Evolutionary conservation across 78 protist species (phyloP).

Genomic region (Speleostelium caveatum): DNA sequence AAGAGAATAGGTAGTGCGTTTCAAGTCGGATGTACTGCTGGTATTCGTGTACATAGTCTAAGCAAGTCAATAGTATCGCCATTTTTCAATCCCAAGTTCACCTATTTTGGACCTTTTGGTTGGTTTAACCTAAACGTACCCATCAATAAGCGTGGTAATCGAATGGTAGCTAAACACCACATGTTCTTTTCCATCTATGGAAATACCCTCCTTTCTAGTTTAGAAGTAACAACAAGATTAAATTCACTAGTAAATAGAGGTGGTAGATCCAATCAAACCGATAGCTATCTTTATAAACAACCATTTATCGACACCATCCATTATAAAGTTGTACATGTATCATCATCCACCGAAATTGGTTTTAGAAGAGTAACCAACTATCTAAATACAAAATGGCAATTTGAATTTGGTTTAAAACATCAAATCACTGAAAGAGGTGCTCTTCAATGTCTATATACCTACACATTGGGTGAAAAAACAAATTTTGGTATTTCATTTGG

Average conservation of each 20-base stretch:
- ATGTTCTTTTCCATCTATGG: slow-evolving; percentile 29
- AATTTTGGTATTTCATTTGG: slow-evolving; percentile 61
- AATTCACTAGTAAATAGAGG: not conserved
- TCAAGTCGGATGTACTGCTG: slow-evolving; percentile 24
- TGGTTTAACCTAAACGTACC: slow-evolving; percentile 39
- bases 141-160: slow-evolving; percentile 11
- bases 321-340: slow-evolving; percentile 61
- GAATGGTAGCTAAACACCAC: slow-evolving; percentile 32
- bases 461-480: slow-evolving; percentile 55
- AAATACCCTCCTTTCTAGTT: slow-evolving; percentile 30
- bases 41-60: slow-evolving; percentile 14
- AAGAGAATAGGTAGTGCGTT: slow-evolving; percentile 8
- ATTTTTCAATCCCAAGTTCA: slow-evolving; percentile 41
- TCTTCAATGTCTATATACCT: slow-evolving; percentile 57
- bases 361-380: slow-evolving; percentile 16
- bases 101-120: slow-evolving; percentile 45
- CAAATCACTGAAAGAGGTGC: slow-evolving; percentile 6
- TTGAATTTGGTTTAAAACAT: slow-evolving; percentile 59
- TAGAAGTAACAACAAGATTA: slow-evolving; percentile 17
- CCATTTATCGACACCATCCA: slow-evolving; percentile 23
- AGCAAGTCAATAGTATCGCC: slow-evolving; percentile 29
- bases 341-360: slow-evolving; percentile 42
- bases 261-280: not conserved
- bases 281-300: not conserved
- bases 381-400: slow-evolving; percentile 6